These are phyloP conservation scores for Amanita rubescens DNA, from an alignment of 768 basidiomycete genomes.

Conservation along the genomic window DNA sequence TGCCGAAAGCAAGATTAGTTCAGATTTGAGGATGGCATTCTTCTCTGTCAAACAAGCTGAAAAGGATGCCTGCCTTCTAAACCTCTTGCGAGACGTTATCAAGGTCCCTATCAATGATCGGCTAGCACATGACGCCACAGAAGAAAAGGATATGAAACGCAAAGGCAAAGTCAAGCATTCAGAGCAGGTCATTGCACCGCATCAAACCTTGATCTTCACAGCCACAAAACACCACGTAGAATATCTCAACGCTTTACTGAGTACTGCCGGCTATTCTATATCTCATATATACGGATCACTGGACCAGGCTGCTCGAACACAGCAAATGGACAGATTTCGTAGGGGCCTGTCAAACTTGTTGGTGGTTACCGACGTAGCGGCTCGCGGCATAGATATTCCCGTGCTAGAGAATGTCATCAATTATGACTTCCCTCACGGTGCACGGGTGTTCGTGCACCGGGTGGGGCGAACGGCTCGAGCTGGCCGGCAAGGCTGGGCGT, in stretches of 20 bases:
- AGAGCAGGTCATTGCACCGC: constrained; percentile 53
- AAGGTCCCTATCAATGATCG: constrained; percentile 56
- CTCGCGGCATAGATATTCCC: constrained; percentile 96
- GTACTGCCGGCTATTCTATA: constrained; percentile 76
- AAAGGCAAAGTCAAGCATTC: constrained; percentile 47
- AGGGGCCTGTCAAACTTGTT: constrained; percentile 72
- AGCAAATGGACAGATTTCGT: constrained; percentile 89
- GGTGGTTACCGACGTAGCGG: constrained; percentile 97
- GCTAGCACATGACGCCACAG: constrained; percentile 21
- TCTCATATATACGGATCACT: constrained; percentile 96
- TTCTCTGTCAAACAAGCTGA: constrained; percentile 88
- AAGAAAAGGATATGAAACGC: constrained; percentile 28
- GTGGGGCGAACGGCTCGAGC: constrained; percentile 96
- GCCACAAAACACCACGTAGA: constrained; percentile 99
- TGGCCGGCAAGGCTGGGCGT: constrained; percentile 92
- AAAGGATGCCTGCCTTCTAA: constrained; percentile 87
- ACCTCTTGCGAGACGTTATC: constrained; percentile 83
- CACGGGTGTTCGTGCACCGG: constrained; percentile 91
- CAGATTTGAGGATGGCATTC: constrained; percentile 91
- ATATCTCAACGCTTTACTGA: constrained; percentile 75
- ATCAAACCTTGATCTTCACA: constrained; percentile 91
- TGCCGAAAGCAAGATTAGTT: constrained; percentile 90
- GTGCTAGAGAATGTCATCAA: constrained; percentile 95
- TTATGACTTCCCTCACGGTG: constrained; percentile 95
- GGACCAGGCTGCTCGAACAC: constrained; percentile 83